Percentiles rank a stretch among this genome's conserved stretches.
These are phyloP conservation scores for Boeremia exigua DNA, from an alignment of 2,329 filamentous ascomycete species.

Conservation along the genomic window DNA sequence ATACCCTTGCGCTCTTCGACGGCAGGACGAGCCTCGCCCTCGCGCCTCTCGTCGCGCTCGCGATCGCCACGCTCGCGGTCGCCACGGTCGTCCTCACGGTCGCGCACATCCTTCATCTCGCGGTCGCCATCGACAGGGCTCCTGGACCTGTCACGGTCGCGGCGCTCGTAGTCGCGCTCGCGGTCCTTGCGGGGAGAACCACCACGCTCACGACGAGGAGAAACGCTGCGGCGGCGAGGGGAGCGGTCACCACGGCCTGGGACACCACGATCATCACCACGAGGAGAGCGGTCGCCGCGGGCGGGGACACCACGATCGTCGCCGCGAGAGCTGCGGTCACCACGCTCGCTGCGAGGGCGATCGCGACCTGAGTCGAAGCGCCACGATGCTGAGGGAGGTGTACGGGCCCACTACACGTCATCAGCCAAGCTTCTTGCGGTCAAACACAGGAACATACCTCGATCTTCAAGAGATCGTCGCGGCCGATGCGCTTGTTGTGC, in stretches of 20 bases:
- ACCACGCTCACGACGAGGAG: constrained; percentile 62
- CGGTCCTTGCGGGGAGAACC: constrained; percentile 79
- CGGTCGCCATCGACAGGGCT: constrained; percentile 61
- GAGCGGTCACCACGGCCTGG: constrained; percentile 77
- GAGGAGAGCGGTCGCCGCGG: constrained; percentile 70
- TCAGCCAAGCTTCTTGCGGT: constrained; percentile 22
- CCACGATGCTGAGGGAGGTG: constrained; percentile 97
- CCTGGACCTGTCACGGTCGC: constrained; percentile 77
- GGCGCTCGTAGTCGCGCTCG: constrained; percentile 72
- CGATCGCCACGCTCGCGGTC: constrained; percentile 56
- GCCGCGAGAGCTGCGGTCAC: constrained; percentile 73
- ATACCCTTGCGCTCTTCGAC: constrained; percentile 90
- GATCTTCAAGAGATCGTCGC: constrained; percentile 95
- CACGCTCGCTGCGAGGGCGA: constrained; percentile 53
- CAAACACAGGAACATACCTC: constrained; percentile 68
- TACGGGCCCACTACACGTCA: constrained; percentile 86
- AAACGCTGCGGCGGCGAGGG: constrained; percentile 55
- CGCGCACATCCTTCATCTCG: constrained; percentile 57
- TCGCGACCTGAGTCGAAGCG: constrained; percentile 83
- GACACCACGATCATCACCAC: constrained; percentile 72
- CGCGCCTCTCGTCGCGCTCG: constrained; percentile 58
- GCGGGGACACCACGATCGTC: constrained; percentile 72
- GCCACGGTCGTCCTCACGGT: constrained; percentile 67
- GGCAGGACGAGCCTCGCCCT: constrained; percentile 73
- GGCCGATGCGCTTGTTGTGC: constrained; percentile 98